These are phyloP conservation scores for Spergularia bocconei DNA, from an alignment of 148 eudicot species.

Conservation along the genomic window DNA sequence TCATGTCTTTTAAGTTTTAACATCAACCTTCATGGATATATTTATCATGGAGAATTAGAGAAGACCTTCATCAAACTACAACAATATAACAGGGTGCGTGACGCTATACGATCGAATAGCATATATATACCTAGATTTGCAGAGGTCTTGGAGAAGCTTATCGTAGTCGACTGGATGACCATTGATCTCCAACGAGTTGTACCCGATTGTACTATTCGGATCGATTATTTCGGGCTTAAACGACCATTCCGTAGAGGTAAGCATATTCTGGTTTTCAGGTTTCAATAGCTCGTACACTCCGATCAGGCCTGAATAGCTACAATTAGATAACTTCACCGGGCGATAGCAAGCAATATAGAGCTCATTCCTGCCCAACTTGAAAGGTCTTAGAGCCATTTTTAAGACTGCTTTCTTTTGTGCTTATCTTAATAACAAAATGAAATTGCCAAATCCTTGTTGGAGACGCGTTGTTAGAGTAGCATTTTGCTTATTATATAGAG, in stretches of 20 bases:
- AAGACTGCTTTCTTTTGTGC: too few relatives aligned
- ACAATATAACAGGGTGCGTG: too few relatives aligned
- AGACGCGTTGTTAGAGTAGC: too few relatives aligned
- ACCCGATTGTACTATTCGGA: not conserved
- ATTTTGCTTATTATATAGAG: too few relatives aligned
- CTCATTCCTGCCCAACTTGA: not conserved
- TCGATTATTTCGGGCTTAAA: not conserved
- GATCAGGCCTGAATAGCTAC: not conserved
- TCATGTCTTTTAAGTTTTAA: too few relatives aligned
- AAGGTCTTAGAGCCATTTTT: not conserved
- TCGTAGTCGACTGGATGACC: not conserved
- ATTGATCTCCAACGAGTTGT: not conserved
- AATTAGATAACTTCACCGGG: not conserved
- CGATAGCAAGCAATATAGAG: not conserved
- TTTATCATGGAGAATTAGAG: too few relatives aligned
- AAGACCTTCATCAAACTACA: too few relatives aligned
- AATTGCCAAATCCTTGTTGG: too few relatives aligned
- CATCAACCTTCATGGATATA: too few relatives aligned
- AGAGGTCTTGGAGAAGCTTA: constrained; percentile 7
- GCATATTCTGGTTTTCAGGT: not conserved
- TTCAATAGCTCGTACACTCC: not conserved
- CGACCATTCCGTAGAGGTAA: not conserved
- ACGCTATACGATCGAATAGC: too few relatives aligned
- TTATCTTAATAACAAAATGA: too few relatives aligned
- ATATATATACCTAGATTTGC: not conserved